Conservation (phyloP, 108 stramenopile genomes). For the Conticribra weissflogii region DNA sequence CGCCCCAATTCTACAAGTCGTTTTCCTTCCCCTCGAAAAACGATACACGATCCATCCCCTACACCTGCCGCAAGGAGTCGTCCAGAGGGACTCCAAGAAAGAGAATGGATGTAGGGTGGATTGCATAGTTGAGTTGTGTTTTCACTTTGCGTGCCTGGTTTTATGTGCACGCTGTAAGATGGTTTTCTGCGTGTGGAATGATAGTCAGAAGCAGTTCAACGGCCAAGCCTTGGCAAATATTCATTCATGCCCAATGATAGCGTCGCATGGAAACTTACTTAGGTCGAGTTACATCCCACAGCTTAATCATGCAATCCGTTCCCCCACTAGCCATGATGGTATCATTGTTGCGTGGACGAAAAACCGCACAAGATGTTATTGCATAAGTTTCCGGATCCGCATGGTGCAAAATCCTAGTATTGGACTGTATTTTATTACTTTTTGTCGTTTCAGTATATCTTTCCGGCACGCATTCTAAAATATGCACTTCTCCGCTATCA, state of each 20-base stretch:
- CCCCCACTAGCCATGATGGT: conserved; percentile 68
- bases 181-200: conserved; percentile 33
- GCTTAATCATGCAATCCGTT: conserved; percentile 74
- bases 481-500: conserved; percentile 72
- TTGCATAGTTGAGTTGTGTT: conserved; percentile 74
- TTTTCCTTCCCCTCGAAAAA: conserved; percentile 56
- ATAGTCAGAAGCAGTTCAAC: too few species aligned
- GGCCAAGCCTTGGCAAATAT: too few species aligned
- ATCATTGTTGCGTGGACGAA: conserved; percentile 54
- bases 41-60: conserved; percentile 69
- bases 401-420: conserved; percentile 50
- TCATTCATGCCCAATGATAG: too few species aligned
- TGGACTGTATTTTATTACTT: not conserved
- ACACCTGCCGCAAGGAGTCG: conserved; percentile 66
- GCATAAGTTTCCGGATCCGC: conserved; percentile 54
- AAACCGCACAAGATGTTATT: conserved; percentile 61
- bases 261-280: conserved; percentile 7
- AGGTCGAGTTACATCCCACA: conserved; percentile 73
- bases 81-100: conserved; percentile 80
- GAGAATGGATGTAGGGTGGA: conserved; percentile 80
- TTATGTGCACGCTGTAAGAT: conserved; percentile 47
- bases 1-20: conserved; percentile 49
- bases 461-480: conserved; percentile 33
- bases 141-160: conserved; percentile 26
- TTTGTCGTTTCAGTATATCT: conserved; percentile 6